phyloP scores from a whole-genome alignment of 140 eudicot species.

The Anethum foeniculum region DNA sequence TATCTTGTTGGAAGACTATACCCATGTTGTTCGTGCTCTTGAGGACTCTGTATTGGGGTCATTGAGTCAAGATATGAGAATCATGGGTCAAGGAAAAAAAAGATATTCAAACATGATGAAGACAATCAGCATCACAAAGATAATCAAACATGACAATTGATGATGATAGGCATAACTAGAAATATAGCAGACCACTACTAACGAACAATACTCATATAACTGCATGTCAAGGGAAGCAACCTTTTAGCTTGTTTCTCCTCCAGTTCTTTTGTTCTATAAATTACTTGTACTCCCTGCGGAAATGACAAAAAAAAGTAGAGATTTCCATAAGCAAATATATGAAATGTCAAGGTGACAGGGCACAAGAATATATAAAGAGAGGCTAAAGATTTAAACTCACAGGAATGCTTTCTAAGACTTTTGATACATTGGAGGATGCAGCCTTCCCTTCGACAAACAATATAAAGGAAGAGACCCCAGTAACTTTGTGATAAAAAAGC shows the following conservation, averaged over 20 bases:
- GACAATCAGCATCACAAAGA: neutral
- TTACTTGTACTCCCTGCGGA: slow-evolving; percentile 69
- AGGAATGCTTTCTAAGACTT: slow-evolving; percentile 77
- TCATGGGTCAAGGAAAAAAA: neutral
- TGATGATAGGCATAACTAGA: neutral
- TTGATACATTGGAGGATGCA: slow-evolving; percentile 70
- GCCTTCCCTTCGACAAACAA: slow-evolving; percentile 98
- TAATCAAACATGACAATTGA: neutral
- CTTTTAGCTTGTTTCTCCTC: slow-evolving; percentile 95
- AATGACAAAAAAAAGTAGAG: neutral
- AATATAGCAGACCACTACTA: neutral
- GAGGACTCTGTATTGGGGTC: neutral
- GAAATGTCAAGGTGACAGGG: slow-evolving; percentile 1
- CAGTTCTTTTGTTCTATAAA: slow-evolving; percentile 80
- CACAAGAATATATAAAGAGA: neutral
- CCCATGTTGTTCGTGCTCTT: neutral
- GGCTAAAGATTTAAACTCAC: slow-evolving; percentile 36
- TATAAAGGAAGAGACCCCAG: slow-evolving; percentile 73
- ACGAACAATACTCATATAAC: neutral
- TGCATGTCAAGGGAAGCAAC: slow-evolving; percentile 24
- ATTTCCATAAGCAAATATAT: neutral
- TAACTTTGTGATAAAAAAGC: slow-evolving; percentile 88
- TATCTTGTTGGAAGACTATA: neutral
- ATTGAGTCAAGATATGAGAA: neutral
- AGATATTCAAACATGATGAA: too few relatives aligned